These are phyloP conservation scores for Bruguiera gymnorhiza DNA, from an alignment of 345 rosid genomes.

Conservation along the genomic window DNA sequence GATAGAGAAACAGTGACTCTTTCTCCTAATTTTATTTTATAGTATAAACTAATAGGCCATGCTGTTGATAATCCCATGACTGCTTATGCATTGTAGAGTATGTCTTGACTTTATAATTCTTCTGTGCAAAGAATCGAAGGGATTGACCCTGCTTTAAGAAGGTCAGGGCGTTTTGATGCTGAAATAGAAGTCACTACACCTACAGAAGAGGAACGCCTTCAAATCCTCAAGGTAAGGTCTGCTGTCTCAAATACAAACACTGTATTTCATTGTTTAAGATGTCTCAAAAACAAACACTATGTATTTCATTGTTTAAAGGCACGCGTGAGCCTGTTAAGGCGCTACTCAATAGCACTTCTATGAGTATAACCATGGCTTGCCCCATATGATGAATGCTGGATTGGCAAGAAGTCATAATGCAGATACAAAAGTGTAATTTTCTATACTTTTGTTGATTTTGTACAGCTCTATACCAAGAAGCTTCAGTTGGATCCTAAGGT, in stretches of 20 bases:
- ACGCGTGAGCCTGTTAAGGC: not conserved
- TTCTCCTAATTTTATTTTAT: no score
- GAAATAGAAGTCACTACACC: constrained; percentile 88
- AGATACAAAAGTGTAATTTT: constrained; percentile 7
- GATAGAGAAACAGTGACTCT: no score
- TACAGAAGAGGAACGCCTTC: constrained; percentile 67
- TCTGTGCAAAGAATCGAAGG: constrained; percentile 53
- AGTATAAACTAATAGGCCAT: not conserved
- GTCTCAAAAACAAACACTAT: not conserved
- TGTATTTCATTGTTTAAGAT: not conserved
- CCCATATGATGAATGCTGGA: not conserved
- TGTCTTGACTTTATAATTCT: no score
- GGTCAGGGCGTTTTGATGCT: constrained; percentile 79
- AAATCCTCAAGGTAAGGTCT: constrained; percentile 63
- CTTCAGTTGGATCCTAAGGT: constrained; percentile 49
- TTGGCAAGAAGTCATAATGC: constrained; percentile 1
- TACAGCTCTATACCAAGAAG: constrained; percentile 79
- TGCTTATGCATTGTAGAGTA: no score
- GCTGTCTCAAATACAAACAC: not conserved
- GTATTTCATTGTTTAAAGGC: not conserved
- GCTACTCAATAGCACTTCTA: not conserved
- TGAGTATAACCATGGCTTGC: not conserved
- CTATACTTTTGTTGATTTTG: not conserved
- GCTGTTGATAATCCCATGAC: not conserved
- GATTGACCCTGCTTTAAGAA: constrained; percentile 75